Conservation (phyloP, 1,284 basidiomycete genomes). For the Mycena citricolor region DNA sequence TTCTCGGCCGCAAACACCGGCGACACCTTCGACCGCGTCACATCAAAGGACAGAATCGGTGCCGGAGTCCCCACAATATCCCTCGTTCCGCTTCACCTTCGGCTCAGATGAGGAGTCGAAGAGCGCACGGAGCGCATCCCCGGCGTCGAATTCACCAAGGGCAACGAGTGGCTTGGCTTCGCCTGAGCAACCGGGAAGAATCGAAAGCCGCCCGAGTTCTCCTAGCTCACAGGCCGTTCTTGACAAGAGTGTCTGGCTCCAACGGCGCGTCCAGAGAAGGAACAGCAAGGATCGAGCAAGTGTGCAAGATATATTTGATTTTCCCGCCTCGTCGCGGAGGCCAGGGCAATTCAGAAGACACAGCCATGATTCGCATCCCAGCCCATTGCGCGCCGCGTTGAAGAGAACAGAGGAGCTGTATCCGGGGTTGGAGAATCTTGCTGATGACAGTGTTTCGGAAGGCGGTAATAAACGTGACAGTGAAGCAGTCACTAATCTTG, state of each 20-base stretch:
- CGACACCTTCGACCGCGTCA: constrained; percentile 15
- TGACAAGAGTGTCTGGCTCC: constrained; percentile 10
- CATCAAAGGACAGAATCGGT: constrained; percentile 14
- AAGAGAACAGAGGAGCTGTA: constrained; percentile 2
- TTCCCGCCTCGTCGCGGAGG: constrained; percentile 4
- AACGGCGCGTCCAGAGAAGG: constrained; percentile 7
- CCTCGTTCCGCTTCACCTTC: constrained; percentile 17
- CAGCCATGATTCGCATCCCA: too few species aligned
- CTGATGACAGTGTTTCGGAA: neutral
- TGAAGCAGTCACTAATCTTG: neutral
- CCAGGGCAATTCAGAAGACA: constrained; percentile 1
- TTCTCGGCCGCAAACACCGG: constrained; percentile 9
- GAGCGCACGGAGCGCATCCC: constrained; percentile 1
- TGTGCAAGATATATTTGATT: constrained; percentile 19
- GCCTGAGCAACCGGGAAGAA: constrained; percentile 10
- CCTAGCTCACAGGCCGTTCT: constrained; percentile 19
- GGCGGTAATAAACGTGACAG: neutral
- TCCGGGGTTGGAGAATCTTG: neutral
- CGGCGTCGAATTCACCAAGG: constrained; percentile 13
- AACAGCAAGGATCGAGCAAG: constrained; percentile 8
- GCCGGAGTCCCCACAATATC: constrained; percentile 14
- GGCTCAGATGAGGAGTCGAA: constrained; percentile 13
- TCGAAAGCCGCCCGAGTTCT: constrained; percentile 5
- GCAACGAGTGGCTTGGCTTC: constrained; percentile 18
- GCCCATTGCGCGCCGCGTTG: constrained; percentile 3